Evolutionary conservation across 164 flowering plant species (phyloP).

Genomic region (Aristolochia contorta): DNA sequence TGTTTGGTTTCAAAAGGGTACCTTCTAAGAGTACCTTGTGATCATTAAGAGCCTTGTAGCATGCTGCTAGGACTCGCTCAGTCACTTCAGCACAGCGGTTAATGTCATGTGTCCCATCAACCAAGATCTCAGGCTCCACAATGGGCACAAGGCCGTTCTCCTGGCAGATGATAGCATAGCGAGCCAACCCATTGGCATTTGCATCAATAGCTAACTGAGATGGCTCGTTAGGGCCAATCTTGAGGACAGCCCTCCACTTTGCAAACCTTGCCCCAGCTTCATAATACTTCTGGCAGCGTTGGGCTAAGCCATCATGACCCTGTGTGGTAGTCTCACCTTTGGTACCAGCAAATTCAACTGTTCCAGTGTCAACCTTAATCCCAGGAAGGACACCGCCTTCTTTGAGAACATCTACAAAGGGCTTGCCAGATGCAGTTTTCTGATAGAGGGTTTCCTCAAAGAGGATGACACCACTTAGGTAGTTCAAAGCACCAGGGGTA

Average conservation of each 20-base stretch:
- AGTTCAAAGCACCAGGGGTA: constrained; percentile 34
- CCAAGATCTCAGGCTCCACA: constrained; percentile 45
- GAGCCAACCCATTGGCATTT: constrained; percentile 41
- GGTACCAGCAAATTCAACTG: constrained; percentile 39
- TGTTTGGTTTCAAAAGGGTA: constrained; percentile 38
- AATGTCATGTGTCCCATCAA: constrained; percentile 38
- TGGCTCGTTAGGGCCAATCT: constrained; percentile 35
- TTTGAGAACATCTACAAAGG: constrained; percentile 34
- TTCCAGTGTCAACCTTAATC: constrained; percentile 44
- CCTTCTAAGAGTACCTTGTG: constrained; percentile 43
- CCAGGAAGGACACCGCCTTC: constrained; percentile 45
- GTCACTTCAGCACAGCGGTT: constrained; percentile 35
- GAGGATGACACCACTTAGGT: constrained; percentile 39
- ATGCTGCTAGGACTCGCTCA: constrained; percentile 41
- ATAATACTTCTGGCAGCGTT: constrained; percentile 33
- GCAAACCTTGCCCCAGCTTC: constrained; percentile 36
- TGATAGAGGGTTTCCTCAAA: constrained; percentile 48
- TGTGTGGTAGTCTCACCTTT: constrained; percentile 48
- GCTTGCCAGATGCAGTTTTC: constrained; percentile 37
- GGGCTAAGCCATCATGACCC: constrained; percentile 38
- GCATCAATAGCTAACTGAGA: constrained; percentile 35
- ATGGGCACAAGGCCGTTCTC: constrained; percentile 42
- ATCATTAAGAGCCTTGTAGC: constrained; percentile 41
- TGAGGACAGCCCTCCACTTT: constrained; percentile 40
- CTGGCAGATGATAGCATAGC: constrained; percentile 47